phyloP scores from a whole-genome alignment of 257 asterid genomes.

The Datura wrightii region DNA sequence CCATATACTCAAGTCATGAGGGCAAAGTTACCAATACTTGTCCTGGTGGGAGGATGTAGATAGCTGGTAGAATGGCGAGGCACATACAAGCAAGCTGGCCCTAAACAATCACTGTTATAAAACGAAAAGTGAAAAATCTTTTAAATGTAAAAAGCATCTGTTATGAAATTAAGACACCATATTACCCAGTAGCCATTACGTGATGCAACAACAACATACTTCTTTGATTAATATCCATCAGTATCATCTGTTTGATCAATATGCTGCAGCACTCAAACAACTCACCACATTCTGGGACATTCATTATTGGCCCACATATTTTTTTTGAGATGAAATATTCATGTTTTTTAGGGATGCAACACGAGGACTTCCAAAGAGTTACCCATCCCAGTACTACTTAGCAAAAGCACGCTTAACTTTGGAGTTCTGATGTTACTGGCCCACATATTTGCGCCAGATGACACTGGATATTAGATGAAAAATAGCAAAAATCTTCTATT shows the following conservation, averaged over 20 bases:
- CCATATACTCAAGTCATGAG: neutral
- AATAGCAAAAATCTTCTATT: neutral
- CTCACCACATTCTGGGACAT: neutral
- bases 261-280: neutral
- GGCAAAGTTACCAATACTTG: neutral
- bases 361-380: too few species aligned
- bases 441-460: neutral
- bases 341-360: too few species aligned
- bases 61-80: neutral
- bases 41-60: neutral
- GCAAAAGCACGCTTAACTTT: too few species aligned
- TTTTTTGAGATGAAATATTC: too few species aligned
- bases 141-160: neutral
- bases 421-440: too few species aligned
- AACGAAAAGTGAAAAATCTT: neutral
- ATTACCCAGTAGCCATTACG: neutral
- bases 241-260: neutral
- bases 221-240: neutral
- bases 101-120: neutral
- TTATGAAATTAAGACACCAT: neutral
- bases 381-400: too few species aligned
- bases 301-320: neutral
- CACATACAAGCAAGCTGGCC: neutral
- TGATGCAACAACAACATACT: neutral
- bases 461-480: neutral